Base-by-base conservation (phyloP, 2,329 filamentous ascomycete genomes). In the Anthostomella pinea region DNA sequence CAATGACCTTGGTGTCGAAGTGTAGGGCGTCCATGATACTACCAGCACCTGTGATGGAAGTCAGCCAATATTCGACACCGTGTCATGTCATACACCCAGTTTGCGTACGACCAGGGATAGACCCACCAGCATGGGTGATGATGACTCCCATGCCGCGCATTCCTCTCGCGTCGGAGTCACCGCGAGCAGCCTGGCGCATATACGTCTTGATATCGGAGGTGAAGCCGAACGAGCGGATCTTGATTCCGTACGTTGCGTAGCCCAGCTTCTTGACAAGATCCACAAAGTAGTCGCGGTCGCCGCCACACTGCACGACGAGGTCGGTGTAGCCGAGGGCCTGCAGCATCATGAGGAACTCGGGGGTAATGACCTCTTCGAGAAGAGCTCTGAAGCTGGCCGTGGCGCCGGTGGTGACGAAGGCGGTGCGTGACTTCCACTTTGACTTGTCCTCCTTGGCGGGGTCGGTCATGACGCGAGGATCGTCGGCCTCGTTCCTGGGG, bases 361-460 rank as follows among this genome's bases (percentile, higher is more conserved):
- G 65, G 13, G 72, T 66, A 5, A 94, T 67, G 8, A 83, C 76
- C 20, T 83, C 77, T 27, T 73, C 65, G 38, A 95, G 75, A 2
- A 98, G 76, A 6, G 72, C 63, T 34, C 75, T 71, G 64, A 98
- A 98, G 14, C 84, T 78, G 11, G 90, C 89, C 0, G 91, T 98
- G 5, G 93, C 91, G 38, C 93, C 93, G 19, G 95, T 85, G 0
- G 93, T 97, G 37, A 96, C 83, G 49, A 98, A 86, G 59, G 87
- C 93, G 35, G 68, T 58, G 21, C 62, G 58, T 20, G 45, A 16
- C 15, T 44, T 38, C 22, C 20, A 19, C 10, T 18, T 20, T 17
- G 30, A 27, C 9, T 11, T 15, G 8, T 18, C 25, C 5, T 39
- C 33, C 22, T 6, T 6, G 13, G 33, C 19, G 27, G 31, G 28